These are phyloP conservation scores for Sporothrix curviconia DNA, from an alignment of 2,329 filamentous ascomycete genomes.

Conservation along the genomic window DNA sequence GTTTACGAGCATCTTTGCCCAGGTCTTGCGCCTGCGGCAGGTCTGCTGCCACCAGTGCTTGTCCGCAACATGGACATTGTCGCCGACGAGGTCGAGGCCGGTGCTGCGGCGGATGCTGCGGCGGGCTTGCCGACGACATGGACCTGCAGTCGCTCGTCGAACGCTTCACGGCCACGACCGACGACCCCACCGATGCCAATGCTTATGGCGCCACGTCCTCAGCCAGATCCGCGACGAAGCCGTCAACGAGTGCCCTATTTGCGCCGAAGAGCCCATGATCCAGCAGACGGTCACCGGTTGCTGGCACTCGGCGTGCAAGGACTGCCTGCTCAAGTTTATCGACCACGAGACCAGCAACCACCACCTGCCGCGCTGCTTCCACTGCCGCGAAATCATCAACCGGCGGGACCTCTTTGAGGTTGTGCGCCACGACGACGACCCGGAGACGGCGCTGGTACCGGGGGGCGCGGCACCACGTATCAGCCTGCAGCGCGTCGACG, in stretches of 20 bases:
- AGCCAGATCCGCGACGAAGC: conserved; percentile 87
- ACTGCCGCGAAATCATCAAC: conserved; percentile 78
- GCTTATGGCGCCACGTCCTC: conserved; percentile 80
- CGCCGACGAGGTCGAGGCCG: conserved; percentile 80
- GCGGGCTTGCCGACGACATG: conserved; percentile 92
- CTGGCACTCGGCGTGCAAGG: conserved; percentile 96
- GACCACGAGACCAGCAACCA: conserved; percentile 75
- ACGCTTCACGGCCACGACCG: conserved; percentile 67
- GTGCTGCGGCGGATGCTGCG: conserved; percentile 66
- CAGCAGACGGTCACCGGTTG: conserved; percentile 92
- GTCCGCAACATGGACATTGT: conserved; percentile 80
- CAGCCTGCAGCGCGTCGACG: conserved; percentile 53
- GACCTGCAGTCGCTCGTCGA: conserved; percentile 81
- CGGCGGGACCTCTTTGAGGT: conserved; percentile 87
- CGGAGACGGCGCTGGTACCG: conserved; percentile 27
- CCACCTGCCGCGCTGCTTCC: conserved; percentile 76
- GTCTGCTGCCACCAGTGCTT: conserved; percentile 85
- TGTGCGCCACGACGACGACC: conserved; percentile 64
- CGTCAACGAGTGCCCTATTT: conserved; percentile 86
- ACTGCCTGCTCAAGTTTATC: conserved; percentile 85
- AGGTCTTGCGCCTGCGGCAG: conserved; percentile 86
- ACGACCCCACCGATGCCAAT: conserved; percentile 57
- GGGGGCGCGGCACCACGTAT: conserved; percentile 44
- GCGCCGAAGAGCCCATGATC: conserved; percentile 90
- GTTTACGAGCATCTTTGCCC: conserved; percentile 94